These are phyloP conservation scores for Colletotrichum horii DNA, from an alignment of 2,329 filamentous ascomycete genomes.

Conservation along the genomic window DNA sequence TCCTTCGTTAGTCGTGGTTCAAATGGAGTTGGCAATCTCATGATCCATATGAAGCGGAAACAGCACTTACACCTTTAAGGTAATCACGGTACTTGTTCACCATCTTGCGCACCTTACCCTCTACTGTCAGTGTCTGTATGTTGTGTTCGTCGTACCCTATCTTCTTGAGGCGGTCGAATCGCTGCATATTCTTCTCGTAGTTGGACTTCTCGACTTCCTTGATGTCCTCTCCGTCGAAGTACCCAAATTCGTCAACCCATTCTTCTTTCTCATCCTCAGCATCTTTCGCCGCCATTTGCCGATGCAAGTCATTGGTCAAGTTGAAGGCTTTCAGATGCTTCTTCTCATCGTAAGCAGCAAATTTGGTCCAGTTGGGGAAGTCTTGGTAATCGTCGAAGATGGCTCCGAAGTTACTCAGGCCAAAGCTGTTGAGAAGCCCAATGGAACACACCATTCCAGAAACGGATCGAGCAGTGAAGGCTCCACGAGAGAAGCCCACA, in stretches of 20 bases:
- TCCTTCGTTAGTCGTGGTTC: neutral
- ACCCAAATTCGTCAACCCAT: neutral
- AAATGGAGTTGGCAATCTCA: rapidly evolving
- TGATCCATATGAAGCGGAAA: neutral
- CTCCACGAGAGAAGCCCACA: constrained; percentile 40
- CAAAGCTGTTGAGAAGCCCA: constrained; percentile 17
- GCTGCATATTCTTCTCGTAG: neutral
- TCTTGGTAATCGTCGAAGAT: constrained; percentile 22
- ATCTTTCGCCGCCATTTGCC: neutral
- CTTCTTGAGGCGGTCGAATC: neutral
- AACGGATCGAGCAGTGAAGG: constrained; percentile 40
- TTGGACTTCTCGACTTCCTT: neutral
- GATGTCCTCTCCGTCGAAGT: neutral
- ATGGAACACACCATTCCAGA: constrained; percentile 27
- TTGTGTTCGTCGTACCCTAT: neutral
- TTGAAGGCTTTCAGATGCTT: neutral
- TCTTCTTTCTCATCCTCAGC: neutral
- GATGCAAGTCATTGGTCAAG: neutral
- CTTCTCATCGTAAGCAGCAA: neutral
- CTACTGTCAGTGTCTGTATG: neutral
- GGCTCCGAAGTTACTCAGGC: neutral
- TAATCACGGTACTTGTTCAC: neutral
- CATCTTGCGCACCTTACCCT: neutral
- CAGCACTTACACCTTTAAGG: neutral
- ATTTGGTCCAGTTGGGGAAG: constrained; percentile 5